Conservation (phyloP, 176 grass and related monocot species). For the Triticum monococcum region DNA sequence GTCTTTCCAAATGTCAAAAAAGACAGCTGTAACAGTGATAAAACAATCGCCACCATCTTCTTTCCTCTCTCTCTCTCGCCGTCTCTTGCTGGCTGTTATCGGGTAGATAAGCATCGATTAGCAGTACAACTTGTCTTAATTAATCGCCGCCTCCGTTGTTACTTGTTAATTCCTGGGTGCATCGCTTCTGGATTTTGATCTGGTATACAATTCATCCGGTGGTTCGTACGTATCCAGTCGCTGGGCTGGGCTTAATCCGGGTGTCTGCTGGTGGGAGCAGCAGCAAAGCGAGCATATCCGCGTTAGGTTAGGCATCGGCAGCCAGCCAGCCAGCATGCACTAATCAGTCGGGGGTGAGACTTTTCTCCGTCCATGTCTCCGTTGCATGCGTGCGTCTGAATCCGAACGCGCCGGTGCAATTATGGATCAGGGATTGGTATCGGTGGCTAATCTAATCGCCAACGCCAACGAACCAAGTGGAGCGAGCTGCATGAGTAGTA, state of each 20-base stretch:
- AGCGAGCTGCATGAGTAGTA: too few relatives aligned
- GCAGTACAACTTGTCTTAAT: neutral
- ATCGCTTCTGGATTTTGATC: neutral
- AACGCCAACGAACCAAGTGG: too few relatives aligned
- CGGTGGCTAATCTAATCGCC: too few relatives aligned
- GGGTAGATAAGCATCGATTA: slow-evolving; percentile 54
- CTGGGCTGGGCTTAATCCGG: neutral
- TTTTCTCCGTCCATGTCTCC: neutral
- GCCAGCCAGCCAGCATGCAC: neutral
- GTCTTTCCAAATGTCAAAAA: slow-evolving; percentile 61
- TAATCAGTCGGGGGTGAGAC: neutral
- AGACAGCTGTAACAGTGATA: slow-evolving; percentile 58
- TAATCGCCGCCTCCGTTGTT: slow-evolving; percentile 9
- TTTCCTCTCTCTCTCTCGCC: neutral
- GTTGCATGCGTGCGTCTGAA: neutral
- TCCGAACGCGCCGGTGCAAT: slow-evolving; percentile 13
- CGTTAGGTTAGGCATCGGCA: slow-evolving; percentile 30
- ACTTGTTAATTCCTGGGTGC: neutral
- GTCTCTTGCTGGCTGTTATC: neutral
- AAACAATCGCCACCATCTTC: slow-evolving; percentile 16
- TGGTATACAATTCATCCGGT: neutral
- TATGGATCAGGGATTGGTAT: neutral
- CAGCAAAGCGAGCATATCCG: neutral
- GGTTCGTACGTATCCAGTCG: neutral
- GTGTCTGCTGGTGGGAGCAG: slow-evolving; percentile 38